Evolutionary conservation across 768 basidiomycete genomes (phyloP), one percentile per base, ranked within the genome.

Genomic region (Lenzites betulinus): DNA sequence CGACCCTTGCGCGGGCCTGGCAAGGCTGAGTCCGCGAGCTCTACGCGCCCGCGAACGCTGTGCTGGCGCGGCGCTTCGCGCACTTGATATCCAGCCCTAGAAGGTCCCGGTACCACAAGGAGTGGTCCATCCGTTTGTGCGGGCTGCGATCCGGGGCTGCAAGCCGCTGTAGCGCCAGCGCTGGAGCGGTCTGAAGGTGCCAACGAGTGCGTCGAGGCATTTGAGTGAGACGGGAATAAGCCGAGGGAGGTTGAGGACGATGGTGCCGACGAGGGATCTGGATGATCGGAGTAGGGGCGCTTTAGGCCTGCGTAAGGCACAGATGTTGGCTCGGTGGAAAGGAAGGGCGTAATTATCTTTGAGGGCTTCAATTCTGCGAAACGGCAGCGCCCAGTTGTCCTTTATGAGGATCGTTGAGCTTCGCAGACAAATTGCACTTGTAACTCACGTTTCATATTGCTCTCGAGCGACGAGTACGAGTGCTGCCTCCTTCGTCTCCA

Each of bases 401-500:
- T 13, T 30, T 3, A 49, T 18, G 33, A 22, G 2, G 7, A 13
- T 55, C 42, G 13, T 22, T 13, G 30, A 13, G 35, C 30, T 11
- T 13, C 18, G 7, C 7, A 3, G 20, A 5, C 12, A 13, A 18
- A 13, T 9, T 7, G 18, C 5, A 47, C 11, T 2, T 23, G 35
- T 9, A 18, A 33, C 54, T 55, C 22, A 55, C 55, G 46, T 3
- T 25, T 39, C 23, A 7, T 9, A 18, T 23, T 23, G 8, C 36
- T 25, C 6, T 49, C 55, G 9, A 56, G 35, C 8, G 55, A 39
- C n/a, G 25, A 39, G 15, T 56, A 56, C 11, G 23, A 35, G 25
- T 56, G 47, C 23, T 50, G 44, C 18, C 39, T 38, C 42, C 51
- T 51, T 16, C 61, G 61, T 13, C 61, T 53, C 50, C 51, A 54